phyloP scores from a whole-genome alignment of 1,284 basidiomycete genomes.

The Apiotrichum gracile region DNA sequence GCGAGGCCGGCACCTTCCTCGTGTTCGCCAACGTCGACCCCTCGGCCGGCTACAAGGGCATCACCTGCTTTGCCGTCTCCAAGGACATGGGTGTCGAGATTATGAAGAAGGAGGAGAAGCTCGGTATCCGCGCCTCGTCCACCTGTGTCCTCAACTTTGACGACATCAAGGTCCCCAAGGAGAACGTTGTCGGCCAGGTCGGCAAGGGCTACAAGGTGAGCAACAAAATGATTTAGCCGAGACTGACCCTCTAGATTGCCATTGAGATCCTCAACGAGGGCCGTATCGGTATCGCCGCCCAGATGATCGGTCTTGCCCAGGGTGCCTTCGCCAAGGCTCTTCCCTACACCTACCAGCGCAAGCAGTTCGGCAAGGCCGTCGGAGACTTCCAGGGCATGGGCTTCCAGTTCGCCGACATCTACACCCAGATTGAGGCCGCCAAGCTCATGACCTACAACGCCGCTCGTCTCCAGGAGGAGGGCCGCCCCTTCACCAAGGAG shows the following conservation, averaged over 20 bases:
- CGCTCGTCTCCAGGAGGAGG: slow-evolving; percentile 81
- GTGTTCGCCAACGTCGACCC: slow-evolving; percentile 94
- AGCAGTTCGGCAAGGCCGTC: slow-evolving; percentile 86
- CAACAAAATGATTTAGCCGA: background rate
- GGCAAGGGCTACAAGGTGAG: slow-evolving; percentile 82
- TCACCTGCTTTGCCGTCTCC: slow-evolving; percentile 93
- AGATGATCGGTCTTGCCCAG: slow-evolving; percentile 94
- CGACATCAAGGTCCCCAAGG: slow-evolving; percentile 83
- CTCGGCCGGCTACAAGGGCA: slow-evolving; percentile 96
- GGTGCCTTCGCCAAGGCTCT: slow-evolving; percentile 92
- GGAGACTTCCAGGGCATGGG: slow-evolving; percentile 82
- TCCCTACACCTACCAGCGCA: slow-evolving; percentile 84
- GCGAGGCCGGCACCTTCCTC: slow-evolving; percentile 81
- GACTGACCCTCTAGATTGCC: slow-evolving; percentile 57
- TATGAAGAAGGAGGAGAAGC: slow-evolving; percentile 98
- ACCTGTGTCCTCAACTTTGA: slow-evolving; percentile 97
- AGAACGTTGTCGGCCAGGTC: slow-evolving; percentile 77
- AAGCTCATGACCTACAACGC: slow-evolving; percentile 94
- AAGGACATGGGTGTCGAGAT: slow-evolving; percentile 97
- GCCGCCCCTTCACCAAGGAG: slow-evolving; percentile 78
- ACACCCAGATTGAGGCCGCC: slow-evolving; percentile 86
- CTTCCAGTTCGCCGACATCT: slow-evolving; percentile 87
- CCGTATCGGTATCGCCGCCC: slow-evolving; percentile 93
- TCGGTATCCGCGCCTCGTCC: slow-evolving; percentile 94
- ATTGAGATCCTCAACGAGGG: slow-evolving; percentile 98